phyloP scores from a whole-genome alignment of 192 early-diverging fungal species.

The Podila minutissima region DNA sequence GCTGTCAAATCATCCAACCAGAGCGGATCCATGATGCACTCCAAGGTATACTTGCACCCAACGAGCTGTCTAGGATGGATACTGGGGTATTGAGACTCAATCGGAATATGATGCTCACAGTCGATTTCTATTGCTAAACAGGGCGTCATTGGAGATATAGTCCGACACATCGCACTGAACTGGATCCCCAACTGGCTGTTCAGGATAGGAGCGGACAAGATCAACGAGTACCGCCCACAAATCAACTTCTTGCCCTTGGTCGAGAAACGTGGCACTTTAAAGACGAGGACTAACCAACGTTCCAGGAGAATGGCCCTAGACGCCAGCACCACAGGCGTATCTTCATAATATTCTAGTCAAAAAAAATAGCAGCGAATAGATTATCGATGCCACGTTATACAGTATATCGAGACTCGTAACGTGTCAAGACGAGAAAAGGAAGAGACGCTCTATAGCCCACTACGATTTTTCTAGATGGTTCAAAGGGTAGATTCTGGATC shows the following conservation, averaged over 20 bases:
- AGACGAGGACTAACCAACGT: neutral
- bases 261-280: constrained; percentile 12
- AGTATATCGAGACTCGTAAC: too few species aligned
- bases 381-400: too few species aligned
- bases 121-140: neutral
- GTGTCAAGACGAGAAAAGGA: too few species aligned
- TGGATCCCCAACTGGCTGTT: constrained; percentile 21
- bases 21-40: constrained; percentile 7
- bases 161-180: constrained; percentile 9
- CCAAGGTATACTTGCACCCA: neutral
- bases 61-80: too few species aligned
- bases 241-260: constrained; percentile 17
- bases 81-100: too few species aligned
- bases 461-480: too few species aligned
- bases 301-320: neutral
- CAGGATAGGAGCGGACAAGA: constrained; percentile 2
- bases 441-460: too few species aligned
- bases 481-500: too few species aligned
- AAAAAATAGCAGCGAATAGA: neutral
- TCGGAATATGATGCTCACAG: too few species aligned
- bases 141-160: neutral
- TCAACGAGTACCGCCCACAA: constrained; percentile 8
- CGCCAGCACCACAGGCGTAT: neutral
- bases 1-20: constrained; percentile 11
- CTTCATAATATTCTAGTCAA: too few species aligned